These are phyloP conservation scores for Globisporangium spinosum DNA, from an alignment of 352 stramenopile species.

Conservation along the genomic window DNA sequence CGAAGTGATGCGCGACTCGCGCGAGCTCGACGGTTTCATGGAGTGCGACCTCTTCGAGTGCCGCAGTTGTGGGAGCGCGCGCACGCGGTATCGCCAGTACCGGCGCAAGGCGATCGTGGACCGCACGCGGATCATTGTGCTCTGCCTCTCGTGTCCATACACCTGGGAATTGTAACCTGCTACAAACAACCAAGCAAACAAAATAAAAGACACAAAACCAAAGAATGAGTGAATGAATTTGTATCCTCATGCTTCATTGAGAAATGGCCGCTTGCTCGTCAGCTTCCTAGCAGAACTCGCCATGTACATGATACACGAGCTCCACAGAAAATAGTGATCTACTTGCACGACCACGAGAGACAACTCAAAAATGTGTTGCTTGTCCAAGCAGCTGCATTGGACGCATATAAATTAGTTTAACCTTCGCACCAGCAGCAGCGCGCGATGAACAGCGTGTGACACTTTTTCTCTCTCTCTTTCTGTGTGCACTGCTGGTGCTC, in stretches of 20 bases:
- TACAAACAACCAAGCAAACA: not conserved
- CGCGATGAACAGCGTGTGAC: not conserved
- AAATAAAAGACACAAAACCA: not conserved
- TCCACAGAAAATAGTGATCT: no score
- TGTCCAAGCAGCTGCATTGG: not conserved
- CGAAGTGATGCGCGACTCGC: slow-evolving; percentile 75
- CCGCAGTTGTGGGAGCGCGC: slow-evolving; percentile 65
- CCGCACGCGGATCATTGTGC: slow-evolving; percentile 77
- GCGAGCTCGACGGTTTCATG: slow-evolving; percentile 60
- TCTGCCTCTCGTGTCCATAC: slow-evolving; percentile 72
- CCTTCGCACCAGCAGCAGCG: slow-evolving; percentile 7
- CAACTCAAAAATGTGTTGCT: not conserved
- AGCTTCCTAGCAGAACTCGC: not conserved
- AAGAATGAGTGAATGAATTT: not conserved
- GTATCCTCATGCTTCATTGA: no score
- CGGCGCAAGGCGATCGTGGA: slow-evolving; percentile 82
- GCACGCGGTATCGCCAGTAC: slow-evolving; percentile 78
- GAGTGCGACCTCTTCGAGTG: slow-evolving; percentile 83
- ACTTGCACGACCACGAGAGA: not conserved
- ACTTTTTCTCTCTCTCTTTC: not conserved
- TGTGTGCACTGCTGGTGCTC: not conserved
- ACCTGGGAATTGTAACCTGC: slow-evolving; percentile 70
- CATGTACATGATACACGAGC: no score
- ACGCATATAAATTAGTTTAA: slow-evolving; percentile 20
- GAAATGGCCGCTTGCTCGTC: not conserved